Evolutionary conservation across 208 protist species (phyloP), one percentile per base, ranked within the genome.

Genomic region (Trypanosoma avium): DNA sequence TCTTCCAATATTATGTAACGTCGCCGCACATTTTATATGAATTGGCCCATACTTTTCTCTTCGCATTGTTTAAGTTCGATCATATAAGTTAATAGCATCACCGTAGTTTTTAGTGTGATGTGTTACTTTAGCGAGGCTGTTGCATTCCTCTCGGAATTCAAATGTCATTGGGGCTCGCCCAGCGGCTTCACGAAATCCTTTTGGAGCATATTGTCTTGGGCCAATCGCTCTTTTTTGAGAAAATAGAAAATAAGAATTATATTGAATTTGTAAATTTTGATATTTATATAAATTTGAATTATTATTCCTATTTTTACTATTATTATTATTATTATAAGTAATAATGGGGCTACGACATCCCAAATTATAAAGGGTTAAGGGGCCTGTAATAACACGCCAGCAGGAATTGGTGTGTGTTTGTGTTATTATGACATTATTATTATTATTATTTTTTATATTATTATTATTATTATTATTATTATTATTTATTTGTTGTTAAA

Each of bases 21-120:
- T 93, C 0, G 81, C 86, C 24, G 86, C 90, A 57, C 90, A 95
- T 73, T 92, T 60, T 43, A 64, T 69, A 72, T 95, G 82, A 48
- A 95, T 92, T 0, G 86, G 90, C 47, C 86, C 86, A 62, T 92
- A 82, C 61, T 88, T 81, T 54, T 95, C 90, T 10, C 90, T 79
- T 26, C 90, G 84, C 81, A 89, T 88, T 30, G 80, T 77, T 30
- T 93, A 70, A 6, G 81, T 79, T 15, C 90, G 80, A 69, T 95
- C 90, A 63, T 88, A 95, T 22, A 95, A 70, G 53, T 67, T 82
- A 62, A 95, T 92, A 22, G 90, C 90, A 65, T 95, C 90, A 21
- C 90, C 86, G 66, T 91, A 93, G 79, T 95, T 95, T 57, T 90
- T 88, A 33, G 84, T 91, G 54, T 92, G 82, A 50, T 95, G 79